Conservation (phyloP, 176 grass and related monocot genomes). For the Triticum urartu region DNA sequence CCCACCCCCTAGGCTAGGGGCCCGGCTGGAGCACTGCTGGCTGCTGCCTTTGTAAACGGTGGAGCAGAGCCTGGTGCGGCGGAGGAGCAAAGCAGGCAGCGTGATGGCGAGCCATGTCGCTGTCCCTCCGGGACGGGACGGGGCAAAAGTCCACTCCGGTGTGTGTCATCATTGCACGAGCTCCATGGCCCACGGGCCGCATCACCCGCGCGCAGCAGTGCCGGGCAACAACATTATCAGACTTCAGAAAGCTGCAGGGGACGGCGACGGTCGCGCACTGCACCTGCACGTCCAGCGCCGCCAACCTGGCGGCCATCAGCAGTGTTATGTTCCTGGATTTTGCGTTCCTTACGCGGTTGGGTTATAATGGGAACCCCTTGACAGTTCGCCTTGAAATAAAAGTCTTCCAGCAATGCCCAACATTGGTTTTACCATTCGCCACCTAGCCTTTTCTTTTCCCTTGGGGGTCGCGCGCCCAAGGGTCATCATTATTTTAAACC, state of each 20-base stretch:
- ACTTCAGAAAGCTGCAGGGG: not conserved
- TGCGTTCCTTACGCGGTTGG: no score
- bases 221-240: not conserved
- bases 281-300: not conserved
- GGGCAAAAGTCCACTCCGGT: conserved; percentile 3
- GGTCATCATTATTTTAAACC: no score
- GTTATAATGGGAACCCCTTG: no score
- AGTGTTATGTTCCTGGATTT: no score
- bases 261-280: not conserved
- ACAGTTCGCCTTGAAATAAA: no score
- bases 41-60: not conserved
- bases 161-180: not conserved
- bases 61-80: not conserved
- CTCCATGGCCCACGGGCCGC: not conserved
- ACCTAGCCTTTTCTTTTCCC: no score
- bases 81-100: not conserved
- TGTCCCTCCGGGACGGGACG: conserved; percentile 16
- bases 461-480: no score
- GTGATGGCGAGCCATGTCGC: conserved; percentile 21
- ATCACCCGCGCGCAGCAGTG: not conserved
- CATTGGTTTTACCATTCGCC: no score
- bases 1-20: not conserved
- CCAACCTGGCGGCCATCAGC: not conserved
- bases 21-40: not conserved
- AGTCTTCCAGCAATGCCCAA: no score